Base-by-base conservation (phyloP, 306 rosid genomes). In the Quercus agrifolia region DNA sequence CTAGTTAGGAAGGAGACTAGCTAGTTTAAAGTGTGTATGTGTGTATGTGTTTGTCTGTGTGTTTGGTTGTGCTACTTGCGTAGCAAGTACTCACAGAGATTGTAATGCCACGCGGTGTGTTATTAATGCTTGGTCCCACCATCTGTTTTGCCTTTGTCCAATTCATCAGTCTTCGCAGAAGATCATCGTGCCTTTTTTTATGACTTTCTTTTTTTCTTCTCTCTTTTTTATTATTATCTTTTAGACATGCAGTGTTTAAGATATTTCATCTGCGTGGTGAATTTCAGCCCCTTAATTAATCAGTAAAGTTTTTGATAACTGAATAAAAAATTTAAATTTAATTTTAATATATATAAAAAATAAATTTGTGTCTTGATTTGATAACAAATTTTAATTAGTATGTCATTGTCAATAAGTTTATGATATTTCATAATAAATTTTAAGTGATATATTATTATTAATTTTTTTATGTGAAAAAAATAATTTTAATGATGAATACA, bases 61-160 rank as follows among this genome's bases (percentile, higher is more conserved):
- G 46, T 8, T 35, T 35, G 46, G 11, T 38, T 38, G 46, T 38
- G 46, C 46, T 38, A 41, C 46, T 41, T 41, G 46, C 46, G 12
- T 7, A 41, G 46, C 12, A 41, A 8, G 46, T 41, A 8, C 46
- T 41, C 46, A 0, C 1, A 41, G 46, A 41, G 46, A 41, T 41
- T 8, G 72, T 7, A 76, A 75, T 61, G 70, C 70, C 59, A 79
- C 84, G 77, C 82, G 72, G 71, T 70, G 78, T 20, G 82, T 73
- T 78, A 85, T 87, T 88, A 84, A 88, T 75, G 80, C 5, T 1
- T 25, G 90, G 89, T 18, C 92, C 92, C 92, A 86, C 90, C 14
- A 69, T 79, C 90, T 83, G 93, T 73, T 78, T 86, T 86, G 83
- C 88, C 79, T 85, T 73, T 84, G 89, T 87, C 88, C 74, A 83